These are phyloP conservation scores for Myochromella boudieri DNA, from an alignment of 768 basidiomycete genomes.

Conservation along the genomic window DNA sequence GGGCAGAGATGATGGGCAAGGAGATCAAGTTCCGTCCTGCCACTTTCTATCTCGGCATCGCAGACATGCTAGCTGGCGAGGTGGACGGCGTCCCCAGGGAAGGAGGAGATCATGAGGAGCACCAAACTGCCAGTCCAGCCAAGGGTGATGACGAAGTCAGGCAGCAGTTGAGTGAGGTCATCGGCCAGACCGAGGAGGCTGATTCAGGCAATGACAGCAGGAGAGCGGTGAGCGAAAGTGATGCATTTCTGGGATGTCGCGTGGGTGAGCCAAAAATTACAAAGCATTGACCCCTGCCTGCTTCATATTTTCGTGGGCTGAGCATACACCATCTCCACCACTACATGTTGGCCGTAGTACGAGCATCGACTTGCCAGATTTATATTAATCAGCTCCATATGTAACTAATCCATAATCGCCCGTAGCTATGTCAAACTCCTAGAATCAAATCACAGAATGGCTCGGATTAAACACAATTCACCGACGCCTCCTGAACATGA, in stretches of 20 bases:
- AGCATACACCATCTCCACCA: too few species aligned
- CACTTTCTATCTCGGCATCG: slow-evolving; percentile 86
- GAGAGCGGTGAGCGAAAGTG: background rate
- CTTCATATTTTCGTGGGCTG: too few species aligned
- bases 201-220: background rate
- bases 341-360: too few species aligned
- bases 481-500: slow-evolving; percentile 19
- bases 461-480: background rate
- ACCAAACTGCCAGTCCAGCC: background rate
- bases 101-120: slow-evolving; percentile 1
- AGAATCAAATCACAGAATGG: too few species aligned
- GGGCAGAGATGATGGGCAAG: slow-evolving; percentile 85
- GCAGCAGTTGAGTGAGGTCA: slow-evolving; percentile 14
- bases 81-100: slow-evolving; percentile 57
- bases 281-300: too few species aligned
- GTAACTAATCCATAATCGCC: too few species aligned
- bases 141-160: slow-evolving; percentile 15
- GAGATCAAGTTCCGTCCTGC: slow-evolving; percentile 91
- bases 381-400: too few species aligned
- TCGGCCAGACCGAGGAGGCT: slow-evolving; percentile 1
- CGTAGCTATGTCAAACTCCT: too few species aligned
- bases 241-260: too few species aligned
- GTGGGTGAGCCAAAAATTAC: too few species aligned
- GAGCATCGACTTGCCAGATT: too few species aligned
- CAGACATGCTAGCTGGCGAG: slow-evolving; percentile 72